Conservation (phyloP, 2,329 filamentous ascomycete species). For the Eurotiales sp. region DNA sequence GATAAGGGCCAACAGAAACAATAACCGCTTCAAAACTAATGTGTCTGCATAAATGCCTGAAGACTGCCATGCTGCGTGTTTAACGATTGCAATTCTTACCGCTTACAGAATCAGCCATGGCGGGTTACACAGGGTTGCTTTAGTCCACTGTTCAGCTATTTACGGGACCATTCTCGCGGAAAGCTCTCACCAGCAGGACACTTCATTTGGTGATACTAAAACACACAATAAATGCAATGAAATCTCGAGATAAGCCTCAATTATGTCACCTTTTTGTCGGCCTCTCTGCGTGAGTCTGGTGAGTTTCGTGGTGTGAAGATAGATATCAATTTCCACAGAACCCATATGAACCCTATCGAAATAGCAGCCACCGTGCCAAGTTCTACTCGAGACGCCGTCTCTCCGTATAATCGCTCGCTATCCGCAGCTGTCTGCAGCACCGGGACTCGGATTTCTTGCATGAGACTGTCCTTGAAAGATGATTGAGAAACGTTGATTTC, state of each 20-base stretch:
- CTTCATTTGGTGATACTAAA: too few relatives aligned
- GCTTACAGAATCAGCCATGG: too few relatives aligned
- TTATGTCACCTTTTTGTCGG: slow-evolving; percentile 15
- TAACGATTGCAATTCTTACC: too few relatives aligned
- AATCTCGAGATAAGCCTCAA: neutral
- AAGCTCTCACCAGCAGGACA: too few relatives aligned
- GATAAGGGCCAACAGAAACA: too few relatives aligned
- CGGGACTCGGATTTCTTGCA: slow-evolving; percentile 59
- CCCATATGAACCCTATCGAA: slow-evolving; percentile 64
- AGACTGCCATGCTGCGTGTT: too few relatives aligned
- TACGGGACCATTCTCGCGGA: too few relatives aligned
- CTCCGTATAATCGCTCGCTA: slow-evolving; percentile 34
- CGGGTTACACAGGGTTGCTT: too few relatives aligned
- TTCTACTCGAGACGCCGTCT: slow-evolving; percentile 40
- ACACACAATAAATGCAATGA: too few relatives aligned
- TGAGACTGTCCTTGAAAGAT: slow-evolving; percentile 33
- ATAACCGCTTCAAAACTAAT: too few relatives aligned
- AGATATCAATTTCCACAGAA: slow-evolving; percentile 56
- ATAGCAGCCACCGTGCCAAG: slow-evolving; percentile 58
- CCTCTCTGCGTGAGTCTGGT: neutral
- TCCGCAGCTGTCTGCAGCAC: slow-evolving; percentile 57
- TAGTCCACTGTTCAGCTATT: too few relatives aligned
- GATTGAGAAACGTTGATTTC: neutral
- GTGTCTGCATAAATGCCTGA: too few relatives aligned
- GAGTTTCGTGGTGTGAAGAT: slow-evolving; percentile 24